A percentile compares a stretch with the other conserved stretches of the same genome.
phyloP scores from a whole-genome alignment of 768 basidiomycete species.

The Boletus subparvulus region DNA sequence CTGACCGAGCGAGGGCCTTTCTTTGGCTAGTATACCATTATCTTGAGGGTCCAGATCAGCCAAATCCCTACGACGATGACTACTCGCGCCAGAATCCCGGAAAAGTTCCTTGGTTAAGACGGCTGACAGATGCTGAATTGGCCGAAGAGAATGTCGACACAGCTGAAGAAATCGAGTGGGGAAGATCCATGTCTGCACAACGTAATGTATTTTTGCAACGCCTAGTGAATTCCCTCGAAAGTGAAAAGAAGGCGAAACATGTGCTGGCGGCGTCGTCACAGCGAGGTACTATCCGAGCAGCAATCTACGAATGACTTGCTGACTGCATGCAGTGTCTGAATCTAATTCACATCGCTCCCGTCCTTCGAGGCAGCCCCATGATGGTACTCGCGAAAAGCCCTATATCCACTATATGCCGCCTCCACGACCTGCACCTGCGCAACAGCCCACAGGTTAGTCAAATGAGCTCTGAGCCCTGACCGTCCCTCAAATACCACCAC shows the following conservation, averaged over 20 bases:
- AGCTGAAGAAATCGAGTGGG: conserved; percentile 75
- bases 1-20: conserved; percentile 73
- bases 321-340: conserved; percentile 23
- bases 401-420: conserved; percentile 37
- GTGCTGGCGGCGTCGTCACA: conserved; percentile 32
- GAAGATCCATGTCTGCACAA: conserved; percentile 66
- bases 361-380: conserved; percentile 20
- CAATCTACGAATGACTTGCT: conserved; percentile 3
- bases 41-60: conserved; percentile 58
- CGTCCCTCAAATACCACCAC: conserved; percentile 3
- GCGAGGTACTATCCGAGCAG: conserved; percentile 17
- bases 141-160: conserved; percentile 76
- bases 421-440: conserved; percentile 18
- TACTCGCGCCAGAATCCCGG: conserved; percentile 55
- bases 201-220: conserved; percentile 71
- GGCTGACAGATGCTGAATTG: conserved; percentile 55
- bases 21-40: conserved; percentile 85
- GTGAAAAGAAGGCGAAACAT: conserved; percentile 49
- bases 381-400: conserved; percentile 31
- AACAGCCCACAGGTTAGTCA: conserved; percentile 25
- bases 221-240: conserved; percentile 56
- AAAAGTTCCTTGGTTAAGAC: conserved; percentile 62
- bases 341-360: conserved; percentile 28
- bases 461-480: neutral
- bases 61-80: conserved; percentile 78